These are phyloP conservation scores for Jatropha curcas DNA, from an alignment of 345 rosid genomes.

Conservation along the genomic window DNA sequence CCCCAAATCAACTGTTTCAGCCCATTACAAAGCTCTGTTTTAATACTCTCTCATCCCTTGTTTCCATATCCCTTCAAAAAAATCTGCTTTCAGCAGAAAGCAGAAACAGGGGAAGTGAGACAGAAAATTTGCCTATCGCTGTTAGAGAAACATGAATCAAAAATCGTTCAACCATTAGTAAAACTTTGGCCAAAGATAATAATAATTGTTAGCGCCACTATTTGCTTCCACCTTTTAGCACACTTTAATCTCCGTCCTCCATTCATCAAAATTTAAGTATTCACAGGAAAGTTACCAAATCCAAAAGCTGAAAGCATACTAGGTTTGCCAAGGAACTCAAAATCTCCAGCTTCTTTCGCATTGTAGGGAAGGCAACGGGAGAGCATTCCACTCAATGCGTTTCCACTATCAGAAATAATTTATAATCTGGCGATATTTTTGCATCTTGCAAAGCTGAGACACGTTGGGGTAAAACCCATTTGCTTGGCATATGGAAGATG, in stretches of 20 bases:
- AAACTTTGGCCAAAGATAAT: not conserved
- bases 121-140: not conserved
- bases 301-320: not conserved
- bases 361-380: slow-evolving; percentile 79
- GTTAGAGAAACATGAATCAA: not conserved
- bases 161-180: not conserved
- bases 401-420: slow-evolving; percentile 47
- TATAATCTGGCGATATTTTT: slow-evolving; percentile 41
- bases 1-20: too few relatives aligned
- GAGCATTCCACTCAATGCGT: slow-evolving; percentile 64
- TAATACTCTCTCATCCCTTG: not conserved
- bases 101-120: not conserved
- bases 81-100: not conserved
- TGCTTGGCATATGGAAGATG: slow-evolving; percentile 94
- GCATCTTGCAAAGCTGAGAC: slow-evolving; percentile 48
- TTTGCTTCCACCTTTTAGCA: not conserved
- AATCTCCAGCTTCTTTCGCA: slow-evolving; percentile 73
- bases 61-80: not conserved
- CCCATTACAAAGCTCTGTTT: not conserved
- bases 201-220: too few relatives aligned
- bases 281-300: not conserved
- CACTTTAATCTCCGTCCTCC: not conserved
- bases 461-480: slow-evolving; percentile 68
- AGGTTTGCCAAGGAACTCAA: slow-evolving; percentile 39
- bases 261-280: not conserved